Evolutionary conservation across 2,329 filamentous ascomycete species (phyloP).

Genomic region (Claviceps fusiformis): DNA sequence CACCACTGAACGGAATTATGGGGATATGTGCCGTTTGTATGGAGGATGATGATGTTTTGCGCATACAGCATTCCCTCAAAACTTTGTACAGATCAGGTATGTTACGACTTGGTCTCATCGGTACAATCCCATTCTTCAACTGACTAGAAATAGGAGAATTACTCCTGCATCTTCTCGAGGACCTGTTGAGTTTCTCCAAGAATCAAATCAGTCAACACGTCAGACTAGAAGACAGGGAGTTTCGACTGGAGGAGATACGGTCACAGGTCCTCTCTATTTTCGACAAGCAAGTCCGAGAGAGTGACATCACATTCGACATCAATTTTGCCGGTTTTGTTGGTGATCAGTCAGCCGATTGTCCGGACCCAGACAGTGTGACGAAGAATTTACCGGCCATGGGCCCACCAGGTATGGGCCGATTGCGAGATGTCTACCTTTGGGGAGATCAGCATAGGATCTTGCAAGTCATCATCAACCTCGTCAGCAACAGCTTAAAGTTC

Average conservation of each 20-base stretch:
- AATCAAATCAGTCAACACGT: slow-evolving; percentile 85
- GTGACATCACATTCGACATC: slow-evolving; percentile 59
- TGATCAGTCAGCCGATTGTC: slow-evolving; percentile 14
- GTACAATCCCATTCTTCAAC: background rate
- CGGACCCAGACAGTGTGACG: slow-evolving; percentile 20
- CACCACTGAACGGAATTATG: slow-evolving; percentile 86
- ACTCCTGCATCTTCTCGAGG: slow-evolving; percentile 72
- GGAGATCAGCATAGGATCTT: slow-evolving; percentile 87
- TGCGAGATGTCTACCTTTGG: slow-evolving; percentile 80
- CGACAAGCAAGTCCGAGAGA: slow-evolving; percentile 76
- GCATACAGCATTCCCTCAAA: slow-evolving; percentile 71
- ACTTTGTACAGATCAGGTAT: slow-evolving; percentile 56
- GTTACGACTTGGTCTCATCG: background rate
- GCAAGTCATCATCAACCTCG: slow-evolving; percentile 86
- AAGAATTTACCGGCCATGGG: slow-evolving; percentile 43
- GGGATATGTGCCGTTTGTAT: slow-evolving; percentile 90
- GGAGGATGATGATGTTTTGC: slow-evolving; percentile 69
- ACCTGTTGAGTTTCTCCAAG: slow-evolving; percentile 85
- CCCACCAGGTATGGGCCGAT: slow-evolving; percentile 48
- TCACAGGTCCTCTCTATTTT: slow-evolving; percentile 78
- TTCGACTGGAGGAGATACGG: slow-evolving; percentile 68
- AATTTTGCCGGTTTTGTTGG: slow-evolving; percentile 40
- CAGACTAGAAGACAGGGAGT: slow-evolving; percentile 71
- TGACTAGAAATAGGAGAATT: slow-evolving; percentile 41
- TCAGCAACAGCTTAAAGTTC: slow-evolving; percentile 87